Base-by-base conservation (phyloP, 2,329 filamentous ascomycete species). In the Colletotrichum incanum region DNA sequence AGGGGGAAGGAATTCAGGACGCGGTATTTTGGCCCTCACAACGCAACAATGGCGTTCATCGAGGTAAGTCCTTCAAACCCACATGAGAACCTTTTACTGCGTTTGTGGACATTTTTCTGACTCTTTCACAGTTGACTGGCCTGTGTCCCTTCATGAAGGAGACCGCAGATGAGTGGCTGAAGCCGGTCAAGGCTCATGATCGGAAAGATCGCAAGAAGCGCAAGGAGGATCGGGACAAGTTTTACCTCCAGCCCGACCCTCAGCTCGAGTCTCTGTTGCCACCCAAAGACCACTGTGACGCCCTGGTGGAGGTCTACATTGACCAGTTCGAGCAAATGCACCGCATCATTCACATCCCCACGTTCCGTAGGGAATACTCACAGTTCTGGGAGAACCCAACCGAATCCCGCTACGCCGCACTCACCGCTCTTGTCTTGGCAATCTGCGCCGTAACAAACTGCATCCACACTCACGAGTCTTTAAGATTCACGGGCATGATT, bases 71-170 rank as follows among this genome's bases (percentile, higher is more conserved):
- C 20, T 14, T 55, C n/a, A 12, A 45, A 34, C 50, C 45, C 14
- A 54, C 18, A 9, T 2, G 37, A 49, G 65, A 37, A 16, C 56
- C 56, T 45, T 43, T 18, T 23, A 39, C 23, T 28, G 1, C 23
- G 47, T 16, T 5, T 54, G 3, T 34, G 50, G 43, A 45, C 23
- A 31, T 26, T 39, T 47, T 20, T 58, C 68, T 75, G 47, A 75
- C 65, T 43, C 41, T 28, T 12, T 68, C 14, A 37, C 63, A 82
- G 82, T 81, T 89, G 75, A 86, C 87, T 2, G 89, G 89, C 2
- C 82, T 91, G 56, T 88, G 85, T 56, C 86, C 88, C 18, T 91
- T 91, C 71, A 91, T 91, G 89, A 87, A 86, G 74, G 88, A 91
- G 80, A 90, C 88, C 0, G 88, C 89, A 12, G 87, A 90, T 65